These are phyloP conservation scores for Penicillium sp. DNA, from an alignment of 2,329 filamentous ascomycete species.

Conservation along the genomic window DNA sequence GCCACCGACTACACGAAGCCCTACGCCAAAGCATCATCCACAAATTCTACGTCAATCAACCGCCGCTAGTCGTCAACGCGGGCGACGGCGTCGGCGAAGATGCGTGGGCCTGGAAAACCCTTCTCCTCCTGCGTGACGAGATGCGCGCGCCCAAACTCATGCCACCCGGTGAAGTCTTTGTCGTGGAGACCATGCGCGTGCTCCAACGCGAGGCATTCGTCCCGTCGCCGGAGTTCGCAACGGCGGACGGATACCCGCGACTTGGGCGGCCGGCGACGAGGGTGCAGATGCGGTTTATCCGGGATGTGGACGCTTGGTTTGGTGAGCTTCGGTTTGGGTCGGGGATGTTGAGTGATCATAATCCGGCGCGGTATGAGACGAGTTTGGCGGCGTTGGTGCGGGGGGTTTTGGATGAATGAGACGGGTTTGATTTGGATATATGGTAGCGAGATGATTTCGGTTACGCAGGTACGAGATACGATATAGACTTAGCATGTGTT, in stretches of 20 bases:
- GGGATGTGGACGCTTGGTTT: conserved; percentile 65
- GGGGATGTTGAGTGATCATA: conserved; percentile 71
- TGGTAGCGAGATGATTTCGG: too few species aligned
- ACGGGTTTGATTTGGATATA: too few species aligned
- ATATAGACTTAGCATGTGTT: too few species aligned
- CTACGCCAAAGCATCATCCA: conserved; percentile 57
- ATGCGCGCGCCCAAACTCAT: conserved; percentile 66
- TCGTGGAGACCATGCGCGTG: conserved; percentile 62
- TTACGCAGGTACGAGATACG: too few species aligned
- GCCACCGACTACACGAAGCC: conserved; percentile 59
- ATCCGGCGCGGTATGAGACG: conserved; percentile 66
- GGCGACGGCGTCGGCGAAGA: conserved; percentile 54
- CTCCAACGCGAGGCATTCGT: conserved; percentile 62
- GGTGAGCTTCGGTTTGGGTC: conserved; percentile 65
- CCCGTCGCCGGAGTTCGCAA: conserved; percentile 28
- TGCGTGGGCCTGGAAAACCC: conserved; percentile 62
- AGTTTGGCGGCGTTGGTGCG: conserved; percentile 56
- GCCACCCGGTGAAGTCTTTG: conserved; percentile 70
- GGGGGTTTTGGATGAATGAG: conserved; percentile 41
- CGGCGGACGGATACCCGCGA: conserved; percentile 37
- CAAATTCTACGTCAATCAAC: conserved; percentile 53
- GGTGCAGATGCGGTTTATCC: conserved; percentile 63
- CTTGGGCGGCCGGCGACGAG: conserved; percentile 62
- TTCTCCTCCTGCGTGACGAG: conserved; percentile 59
- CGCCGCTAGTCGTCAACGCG: conserved; percentile 41